Evolutionary conservation across 148 eudicot species (phyloP), one percentile per base, ranked within the genome.

Genomic region (Vaccinium corymbosum): DNA sequence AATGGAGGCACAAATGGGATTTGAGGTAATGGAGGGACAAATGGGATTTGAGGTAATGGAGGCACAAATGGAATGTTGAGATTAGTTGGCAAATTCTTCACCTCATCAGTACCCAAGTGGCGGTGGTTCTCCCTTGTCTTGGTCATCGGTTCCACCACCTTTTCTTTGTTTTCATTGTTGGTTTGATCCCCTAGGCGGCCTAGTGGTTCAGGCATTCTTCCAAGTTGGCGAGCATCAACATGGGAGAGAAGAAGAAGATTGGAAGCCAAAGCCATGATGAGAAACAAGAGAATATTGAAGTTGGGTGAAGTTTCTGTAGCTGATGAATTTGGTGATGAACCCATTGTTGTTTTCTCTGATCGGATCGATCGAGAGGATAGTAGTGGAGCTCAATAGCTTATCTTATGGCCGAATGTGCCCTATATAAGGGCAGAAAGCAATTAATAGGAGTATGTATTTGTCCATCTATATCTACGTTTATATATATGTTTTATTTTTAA

Each of bases 61-160:
- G 38, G 38, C 38, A n/a, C 27, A n/a, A 20, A 62, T 62, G 27
- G 68, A 12, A 62, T 59, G 66, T 59, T 59, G 10, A 59, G 5
- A 59, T 59, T 53, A 55, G 59, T 59, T 59, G 66, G 66, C 66
- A 59, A 59, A 13, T 59, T 62, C 68, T 62, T 62, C 68, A 62
- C n/a, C 68, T 62, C 68, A n/a, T n/a, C 3, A n/a, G 2, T 12
- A 7, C 0, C 68, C 3, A 4, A 4, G 4, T 13, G 14, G 32
- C 32, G 32, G n/a, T 20, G 9, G 68, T 62, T 62, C 12, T 62
- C 27, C 29, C 27, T 62, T 20, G 13, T 25, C 64, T 19, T 59
- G 64, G 7, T 62, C 66, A 19, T 17, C 66, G 1, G 38, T 35
- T 35, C 25, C 25, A 20, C 66, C 66, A 35, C 38, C 38, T 62